Evolutionary conservation across 78 protist species (phyloP).

Genomic region (Creolimax fragrantissima): DNA sequence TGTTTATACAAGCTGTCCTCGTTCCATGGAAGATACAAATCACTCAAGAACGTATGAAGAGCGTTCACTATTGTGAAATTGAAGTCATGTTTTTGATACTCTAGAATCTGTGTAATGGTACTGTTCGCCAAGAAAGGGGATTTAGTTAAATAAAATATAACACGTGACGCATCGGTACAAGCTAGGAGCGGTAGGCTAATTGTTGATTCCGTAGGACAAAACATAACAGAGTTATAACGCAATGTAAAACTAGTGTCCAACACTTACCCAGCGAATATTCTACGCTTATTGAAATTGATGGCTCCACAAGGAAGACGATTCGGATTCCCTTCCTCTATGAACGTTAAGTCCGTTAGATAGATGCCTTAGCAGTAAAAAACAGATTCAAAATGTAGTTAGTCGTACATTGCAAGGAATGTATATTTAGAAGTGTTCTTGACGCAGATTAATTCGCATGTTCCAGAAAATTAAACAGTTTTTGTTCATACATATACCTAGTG

Average conservation of each 20-base stretch:
- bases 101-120: background rate
- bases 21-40: background rate
- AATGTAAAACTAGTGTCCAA: slow-evolving; percentile 4
- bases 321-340: slow-evolving; percentile 65
- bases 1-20: background rate
- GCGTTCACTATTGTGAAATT: background rate
- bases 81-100: background rate
- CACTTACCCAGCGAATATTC: slow-evolving; percentile 32
- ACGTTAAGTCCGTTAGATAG: slow-evolving; percentile 59
- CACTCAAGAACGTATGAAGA: background rate
- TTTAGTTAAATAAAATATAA: background rate
- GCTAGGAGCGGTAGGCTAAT: background rate
- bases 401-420: background rate
- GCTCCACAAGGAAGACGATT: slow-evolving; percentile 25
- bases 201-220: background rate
- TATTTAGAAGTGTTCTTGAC: too few relatives aligned
- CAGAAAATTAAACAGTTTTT: too few relatives aligned
- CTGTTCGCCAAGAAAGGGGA: background rate
- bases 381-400: background rate
- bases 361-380: slow-evolving; percentile 49
- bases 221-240: background rate
- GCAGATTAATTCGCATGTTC: too few relatives aligned
- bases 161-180: background rate
- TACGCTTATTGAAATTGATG: slow-evolving; percentile 57
- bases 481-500: too few relatives aligned